phyloP scores from a whole-genome alignment of 2,329 filamentous ascomycete genomes.

The Ceratocystis variospora region DNA sequence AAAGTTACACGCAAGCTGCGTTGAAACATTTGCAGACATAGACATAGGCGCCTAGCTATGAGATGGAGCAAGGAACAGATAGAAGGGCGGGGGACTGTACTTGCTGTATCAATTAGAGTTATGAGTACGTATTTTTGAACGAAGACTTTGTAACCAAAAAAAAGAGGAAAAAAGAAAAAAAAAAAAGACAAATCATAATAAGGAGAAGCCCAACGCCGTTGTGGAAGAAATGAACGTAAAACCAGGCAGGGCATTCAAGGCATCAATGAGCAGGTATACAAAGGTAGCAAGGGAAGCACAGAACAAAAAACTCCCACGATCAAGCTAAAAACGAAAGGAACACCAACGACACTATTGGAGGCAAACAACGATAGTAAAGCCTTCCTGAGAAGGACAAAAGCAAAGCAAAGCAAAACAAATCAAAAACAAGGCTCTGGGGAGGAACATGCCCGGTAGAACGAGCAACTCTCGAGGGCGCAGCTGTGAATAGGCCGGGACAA shows the following conservation, averaged over 20 bases:
- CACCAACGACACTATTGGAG: neutral
- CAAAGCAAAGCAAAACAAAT: neutral
- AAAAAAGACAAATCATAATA: neutral
- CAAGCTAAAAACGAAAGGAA: neutral
- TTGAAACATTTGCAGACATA: neutral
- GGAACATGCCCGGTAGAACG: conserved; percentile 7
- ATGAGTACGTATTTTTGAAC: neutral
- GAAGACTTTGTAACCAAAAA: neutral
- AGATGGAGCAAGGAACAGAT: neutral
- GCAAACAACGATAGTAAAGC: neutral
- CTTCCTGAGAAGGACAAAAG: neutral
- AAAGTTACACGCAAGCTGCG: neutral
- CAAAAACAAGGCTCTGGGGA: conserved; percentile 9
- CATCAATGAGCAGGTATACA: neutral
- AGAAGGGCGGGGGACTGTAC: neutral
- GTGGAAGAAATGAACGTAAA: neutral
- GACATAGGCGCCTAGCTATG: neutral
- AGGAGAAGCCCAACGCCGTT: neutral
- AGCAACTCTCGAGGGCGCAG: neutral
- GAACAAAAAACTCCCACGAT: neutral
- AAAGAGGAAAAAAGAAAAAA: no score
- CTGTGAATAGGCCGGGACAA: neutral
- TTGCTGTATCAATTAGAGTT: neutral
- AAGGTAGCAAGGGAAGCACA: neutral
- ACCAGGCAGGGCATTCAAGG: neutral